A percentile compares a stretch with the other conserved stretches of the same genome.
Evolutionary conservation across 2,329 filamentous ascomycete genomes (phyloP).

Genomic region (Exophiala spinifera): DNA sequence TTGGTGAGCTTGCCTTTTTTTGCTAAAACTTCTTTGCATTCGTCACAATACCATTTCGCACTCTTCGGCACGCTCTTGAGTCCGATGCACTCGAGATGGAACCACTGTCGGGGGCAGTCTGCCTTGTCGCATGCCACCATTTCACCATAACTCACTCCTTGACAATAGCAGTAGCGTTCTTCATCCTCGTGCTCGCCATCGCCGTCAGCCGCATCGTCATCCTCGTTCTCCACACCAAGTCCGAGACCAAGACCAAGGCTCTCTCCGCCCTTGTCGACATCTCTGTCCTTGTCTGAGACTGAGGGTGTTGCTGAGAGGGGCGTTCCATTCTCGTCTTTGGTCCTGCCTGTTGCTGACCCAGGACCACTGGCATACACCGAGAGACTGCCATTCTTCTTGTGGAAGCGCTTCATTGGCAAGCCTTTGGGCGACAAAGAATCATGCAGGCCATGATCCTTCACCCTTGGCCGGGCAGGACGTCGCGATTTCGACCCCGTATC

Average conservation of each 20-base stretch:
- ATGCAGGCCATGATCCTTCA: conserved; percentile 29
- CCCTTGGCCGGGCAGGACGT: conserved; percentile 24
- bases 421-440: conserved; percentile 30
- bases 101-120: conserved; percentile 74
- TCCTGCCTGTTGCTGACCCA: conserved; percentile 1
- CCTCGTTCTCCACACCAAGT: conserved; percentile 44
- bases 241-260: too few species aligned
- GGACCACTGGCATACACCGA: conserved; percentile 16
- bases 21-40: conserved; percentile 60
- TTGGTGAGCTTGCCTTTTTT: conserved; percentile 10
- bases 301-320: conserved; percentile 14
- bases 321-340: conserved; percentile 14
- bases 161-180: conserved; percentile 75
- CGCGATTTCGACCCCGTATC: conserved; percentile 16
- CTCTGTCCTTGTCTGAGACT: conserved; percentile 16
- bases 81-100: conserved; percentile 78
- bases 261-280: conserved; percentile 38
- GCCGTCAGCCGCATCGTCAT: too few species aligned
- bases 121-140: conserved; percentile 80
- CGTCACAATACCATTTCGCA: conserved; percentile 79
- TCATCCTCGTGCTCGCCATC: conserved; percentile 50
- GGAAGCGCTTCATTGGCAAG: conserved; percentile 34
- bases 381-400: conserved; percentile 37
- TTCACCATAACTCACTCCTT: conserved; percentile 75
- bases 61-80: conserved; percentile 75